Evolutionary conservation across 2,329 filamentous ascomycete genomes (phyloP), one percentile per base, ranked within the genome.

Genomic region (Lachnellula cervina): DNA sequence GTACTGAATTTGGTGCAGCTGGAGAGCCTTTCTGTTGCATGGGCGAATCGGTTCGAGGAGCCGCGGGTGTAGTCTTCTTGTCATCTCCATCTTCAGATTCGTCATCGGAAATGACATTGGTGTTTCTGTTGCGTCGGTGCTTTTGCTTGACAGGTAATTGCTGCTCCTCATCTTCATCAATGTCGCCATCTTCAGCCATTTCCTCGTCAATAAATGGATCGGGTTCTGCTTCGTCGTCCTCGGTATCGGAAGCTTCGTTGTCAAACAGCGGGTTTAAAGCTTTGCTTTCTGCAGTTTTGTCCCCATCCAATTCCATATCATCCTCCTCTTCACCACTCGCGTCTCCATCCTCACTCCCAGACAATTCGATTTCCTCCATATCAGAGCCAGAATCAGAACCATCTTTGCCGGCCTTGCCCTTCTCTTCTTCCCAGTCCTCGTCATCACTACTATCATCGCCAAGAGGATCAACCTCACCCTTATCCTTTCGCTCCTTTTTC

Each of bases 401-500:
- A 43, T 73, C 70, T 16, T 73, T 68, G 5, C 62, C 66, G n/a
- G 72, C 71, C 13, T 69, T 71, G 11, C 73, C 74, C 38, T 72
- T 74, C 17, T 69, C 70, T 57, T 80, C 79, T 13, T 75, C 73
- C 55, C 77, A 79, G 14, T 80, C 80, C 48, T 83, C 80, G 52
- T 80, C 78, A 52, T 81, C 79, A 57, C 80, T 81, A 47, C 80
- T 79, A 50, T 78, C 79, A 49, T 78, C 79, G 28, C 74, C 78
- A 5, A 78, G 66, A 21, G 69, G 66, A 42, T 73, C 71, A 4
- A 67, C 72, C 52, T 77, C 73, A 16, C 70, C 71, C 51, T 72
- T 73, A 6, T 71, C 74, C 42, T 77, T 77, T 7, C 71, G 72
- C 52, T 84, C 80, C 66, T 84, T 83, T 73, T 89, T 93, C 0